phyloP scores from a whole-genome alignment of 306 rosid genomes.

The Cucurbita maxima region DNA sequence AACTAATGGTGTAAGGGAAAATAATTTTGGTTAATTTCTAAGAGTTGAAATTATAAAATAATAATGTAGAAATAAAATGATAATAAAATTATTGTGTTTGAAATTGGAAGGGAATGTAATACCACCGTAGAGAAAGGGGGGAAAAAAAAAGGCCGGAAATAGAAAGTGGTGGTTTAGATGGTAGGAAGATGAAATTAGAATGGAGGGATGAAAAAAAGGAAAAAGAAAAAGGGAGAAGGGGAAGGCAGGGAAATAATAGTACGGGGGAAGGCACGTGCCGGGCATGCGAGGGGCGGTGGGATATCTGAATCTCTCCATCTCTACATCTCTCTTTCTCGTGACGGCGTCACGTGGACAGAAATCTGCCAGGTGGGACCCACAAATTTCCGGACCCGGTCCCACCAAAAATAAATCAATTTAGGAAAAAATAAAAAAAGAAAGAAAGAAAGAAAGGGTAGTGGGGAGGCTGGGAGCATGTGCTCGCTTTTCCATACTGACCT shows the following conservation, averaged over 20 bases:
- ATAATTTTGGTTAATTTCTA: too few species aligned
- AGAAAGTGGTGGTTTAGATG: not conserved
- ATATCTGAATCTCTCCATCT: not conserved
- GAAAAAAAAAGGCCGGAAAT: not conserved
- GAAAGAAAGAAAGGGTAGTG: not conserved
- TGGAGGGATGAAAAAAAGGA: not conserved
- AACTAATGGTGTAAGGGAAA: too few species aligned
- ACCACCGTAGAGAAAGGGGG: too few species aligned
- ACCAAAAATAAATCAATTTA: not conserved
- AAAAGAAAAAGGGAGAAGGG: not conserved
- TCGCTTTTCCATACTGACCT: slow-evolving; percentile 2
- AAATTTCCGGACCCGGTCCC: not conserved
- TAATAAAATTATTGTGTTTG: too few species aligned
- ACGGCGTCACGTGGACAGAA: slow-evolving; percentile 9
- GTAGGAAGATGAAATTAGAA: not conserved
- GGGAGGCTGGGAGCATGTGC: slow-evolving; percentile 4
- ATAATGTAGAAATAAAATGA: too few species aligned
- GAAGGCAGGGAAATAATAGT: not conserved
- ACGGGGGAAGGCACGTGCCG: slow-evolving; percentile 8
- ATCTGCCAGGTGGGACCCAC: not conserved
- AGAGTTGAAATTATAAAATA: too few species aligned
- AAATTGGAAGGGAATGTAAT: too few species aligned
- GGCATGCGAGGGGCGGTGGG: slow-evolving; percentile 3
- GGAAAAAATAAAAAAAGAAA: not conserved
- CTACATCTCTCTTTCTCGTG: slow-evolving; percentile 6